Conservation (phyloP, 2,329 filamentous ascomycete genomes). For the Graphilbum fragrans region DNA sequence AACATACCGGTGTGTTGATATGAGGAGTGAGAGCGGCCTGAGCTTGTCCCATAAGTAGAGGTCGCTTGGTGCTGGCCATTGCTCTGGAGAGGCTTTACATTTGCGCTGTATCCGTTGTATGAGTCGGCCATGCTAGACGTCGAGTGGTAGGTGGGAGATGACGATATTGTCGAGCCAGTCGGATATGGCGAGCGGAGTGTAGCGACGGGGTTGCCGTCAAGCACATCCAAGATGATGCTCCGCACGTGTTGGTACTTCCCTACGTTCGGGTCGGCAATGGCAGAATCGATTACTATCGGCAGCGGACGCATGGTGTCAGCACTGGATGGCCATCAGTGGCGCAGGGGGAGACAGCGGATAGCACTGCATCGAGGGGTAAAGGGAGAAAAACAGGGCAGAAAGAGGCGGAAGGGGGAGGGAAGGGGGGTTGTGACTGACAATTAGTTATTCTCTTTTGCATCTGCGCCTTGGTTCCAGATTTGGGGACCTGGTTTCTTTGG, state of each 20-base stretch:
- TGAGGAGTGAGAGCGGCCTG: not conserved
- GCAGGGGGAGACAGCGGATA: not conserved
- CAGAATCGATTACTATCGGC: constrained; percentile 8
- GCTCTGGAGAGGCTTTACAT: not conserved
- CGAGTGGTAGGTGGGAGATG: constrained; percentile 4
- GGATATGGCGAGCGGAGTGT: constrained; percentile 1
- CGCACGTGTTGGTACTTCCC: constrained; percentile 4
- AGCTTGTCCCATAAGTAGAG: not conserved
- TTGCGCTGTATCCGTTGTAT: not conserved
- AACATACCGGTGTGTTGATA: not conserved
- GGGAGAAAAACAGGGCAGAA: not conserved
- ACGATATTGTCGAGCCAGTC: constrained; percentile 1
- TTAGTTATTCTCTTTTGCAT: constrained; percentile 67
- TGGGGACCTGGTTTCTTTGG: constrained; percentile 58
- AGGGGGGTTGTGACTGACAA: too few species aligned
- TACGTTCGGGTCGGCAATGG: constrained; percentile 6
- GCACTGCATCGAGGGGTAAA: not conserved
- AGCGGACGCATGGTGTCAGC: too few species aligned
- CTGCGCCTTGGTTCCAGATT: constrained; percentile 74
- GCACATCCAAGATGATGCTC: constrained; percentile 3
- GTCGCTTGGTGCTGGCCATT: not conserved
- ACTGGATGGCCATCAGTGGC: too few species aligned
- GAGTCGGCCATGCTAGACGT: constrained; percentile 2
- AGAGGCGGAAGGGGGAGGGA: not conserved
- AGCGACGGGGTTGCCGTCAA: not conserved